These are phyloP conservation scores for Paramecium sexaurelia DNA, from an alignment of 73 alveolate genomes.

Conservation along the genomic window DNA sequence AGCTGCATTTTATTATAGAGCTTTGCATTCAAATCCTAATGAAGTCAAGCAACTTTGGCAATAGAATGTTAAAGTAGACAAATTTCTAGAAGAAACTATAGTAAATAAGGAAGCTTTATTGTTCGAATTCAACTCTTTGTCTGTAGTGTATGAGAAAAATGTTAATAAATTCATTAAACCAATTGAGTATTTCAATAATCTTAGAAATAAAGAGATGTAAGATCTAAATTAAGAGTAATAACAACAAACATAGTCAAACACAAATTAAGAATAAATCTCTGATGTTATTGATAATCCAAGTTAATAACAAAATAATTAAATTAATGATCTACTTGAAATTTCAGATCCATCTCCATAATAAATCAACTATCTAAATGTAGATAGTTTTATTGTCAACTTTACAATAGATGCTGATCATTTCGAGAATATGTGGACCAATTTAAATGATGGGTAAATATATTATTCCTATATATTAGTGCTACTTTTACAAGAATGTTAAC, in stretches of 20 bases:
- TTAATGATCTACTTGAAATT: conserved; percentile 30
- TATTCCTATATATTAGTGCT: conserved; percentile 32
- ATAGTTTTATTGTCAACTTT: conserved; percentile 25
- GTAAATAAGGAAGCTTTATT: conserved; percentile 48
- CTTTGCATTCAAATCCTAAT: conserved; percentile 29
- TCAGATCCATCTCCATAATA: background rate
- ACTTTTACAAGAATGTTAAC: conserved; percentile 45
- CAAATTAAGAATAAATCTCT: background rate
- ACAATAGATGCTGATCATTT: conserved; percentile 49
- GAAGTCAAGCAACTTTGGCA: conserved; percentile 55
- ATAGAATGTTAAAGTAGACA: conserved; percentile 46
- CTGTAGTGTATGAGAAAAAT: conserved; percentile 56
- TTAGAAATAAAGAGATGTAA: conserved; percentile 55
- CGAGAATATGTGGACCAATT: conserved; percentile 60
- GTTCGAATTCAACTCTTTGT: conserved; percentile 62
- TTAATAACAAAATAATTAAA: background rate
- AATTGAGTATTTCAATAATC: conserved; percentile 30
- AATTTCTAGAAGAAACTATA: conserved; percentile 59
- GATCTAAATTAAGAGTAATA: background rate
- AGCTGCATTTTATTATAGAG: conserved; percentile 68
- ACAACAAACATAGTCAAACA: background rate
- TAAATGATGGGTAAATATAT: conserved; percentile 63
- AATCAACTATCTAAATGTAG: background rate
- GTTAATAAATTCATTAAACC: conserved; percentile 62
- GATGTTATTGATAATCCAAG: background rate